Evolutionary conservation across 306 rosid species (phyloP), one percentile per base, ranked within the genome.

Genomic region (Chamaecrista fasciculata): DNA sequence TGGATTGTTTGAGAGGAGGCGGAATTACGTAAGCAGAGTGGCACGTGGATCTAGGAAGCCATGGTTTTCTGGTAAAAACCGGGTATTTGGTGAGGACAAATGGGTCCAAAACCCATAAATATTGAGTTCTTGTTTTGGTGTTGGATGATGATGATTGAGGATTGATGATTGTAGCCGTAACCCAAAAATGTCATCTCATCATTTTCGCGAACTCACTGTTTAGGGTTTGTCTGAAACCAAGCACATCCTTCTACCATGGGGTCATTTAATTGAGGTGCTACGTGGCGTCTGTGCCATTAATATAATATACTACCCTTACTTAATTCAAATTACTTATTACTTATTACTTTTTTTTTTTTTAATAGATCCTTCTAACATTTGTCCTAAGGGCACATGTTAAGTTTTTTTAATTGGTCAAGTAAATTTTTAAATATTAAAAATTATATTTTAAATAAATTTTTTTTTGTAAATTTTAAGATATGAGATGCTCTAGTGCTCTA

Each of bases 21-120:
- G 12, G 34, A 12, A 25, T 24, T 69, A 50, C 52, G 43, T 69
- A 25, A 56, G 0, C 69, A 25, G 47, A 53, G 59, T 34, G 66
- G 75, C 86, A 81, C 86, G 86, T 81, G 82, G 80, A 74, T n/a
- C 6, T 0, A 65, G 46, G 49, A 14, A 37, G n/a, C 34, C 1
- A 59, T 43, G 2, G n/a, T n/a, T 19, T 56, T 33, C 16, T 51
- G 44, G 33, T 16, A 47, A 62, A 67, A 62, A 76, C 48, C 67
- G 20, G 81, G 72, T 66, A 58, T 55, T 28, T 31, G 20, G n/a
- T n/a, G n/a, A n/a, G n/a, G n/a, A n/a, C n/a, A 61, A 18, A 33
- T 50, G 57, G 56, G 62, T 19, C 62, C 46, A 65, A 49, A 63
- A 28, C 31, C 37, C 59, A n/a, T n/a, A 8, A 70, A 24, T 40